Conservation (phyloP, 2,329 filamentous ascomycete genomes). For the Fusarium musae region DNA sequence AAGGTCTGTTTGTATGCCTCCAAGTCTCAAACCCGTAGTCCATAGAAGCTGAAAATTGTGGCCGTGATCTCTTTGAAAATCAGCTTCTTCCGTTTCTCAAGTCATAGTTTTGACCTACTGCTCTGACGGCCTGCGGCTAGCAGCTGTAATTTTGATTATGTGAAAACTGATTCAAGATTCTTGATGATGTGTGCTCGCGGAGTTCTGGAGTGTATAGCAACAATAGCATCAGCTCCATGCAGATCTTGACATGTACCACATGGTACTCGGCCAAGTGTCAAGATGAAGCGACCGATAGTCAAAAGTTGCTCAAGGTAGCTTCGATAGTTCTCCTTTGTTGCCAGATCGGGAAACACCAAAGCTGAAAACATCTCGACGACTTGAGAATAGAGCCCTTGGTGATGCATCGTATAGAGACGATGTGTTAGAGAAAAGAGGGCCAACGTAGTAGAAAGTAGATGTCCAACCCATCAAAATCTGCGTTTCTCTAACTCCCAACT, state of each 20-base stretch:
- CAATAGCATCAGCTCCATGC: neutral
- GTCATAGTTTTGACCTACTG: too few species aligned
- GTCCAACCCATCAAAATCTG: neutral
- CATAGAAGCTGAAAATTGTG: too few species aligned
- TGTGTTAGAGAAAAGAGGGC: neutral
- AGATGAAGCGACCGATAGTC: neutral
- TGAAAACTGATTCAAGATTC: neutral
- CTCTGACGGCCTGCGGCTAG: too few species aligned
- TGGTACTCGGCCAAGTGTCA: neutral
- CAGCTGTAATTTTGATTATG: neutral
- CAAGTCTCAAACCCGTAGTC: neutral
- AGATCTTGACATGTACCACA: rapidly evolving
- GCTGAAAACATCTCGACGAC: neutral
- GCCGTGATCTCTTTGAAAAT: neutral
- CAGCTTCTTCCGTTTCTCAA: neutral
- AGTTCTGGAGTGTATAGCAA: rapidly evolving
- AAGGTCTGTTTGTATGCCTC: neutral
- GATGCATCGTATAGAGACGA: neutral
- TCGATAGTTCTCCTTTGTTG: too few species aligned
- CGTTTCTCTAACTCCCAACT: neutral
- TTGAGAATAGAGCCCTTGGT: too few species aligned
- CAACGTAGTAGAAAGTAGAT: rapidly evolving
- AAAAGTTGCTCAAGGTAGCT: neutral
- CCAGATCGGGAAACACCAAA: rapidly evolving
- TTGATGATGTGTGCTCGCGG: too few species aligned